phyloP scores from a whole-genome alignment of 2,329 filamentous ascomycete species.

The Metarhizium anisopliae region DNA sequence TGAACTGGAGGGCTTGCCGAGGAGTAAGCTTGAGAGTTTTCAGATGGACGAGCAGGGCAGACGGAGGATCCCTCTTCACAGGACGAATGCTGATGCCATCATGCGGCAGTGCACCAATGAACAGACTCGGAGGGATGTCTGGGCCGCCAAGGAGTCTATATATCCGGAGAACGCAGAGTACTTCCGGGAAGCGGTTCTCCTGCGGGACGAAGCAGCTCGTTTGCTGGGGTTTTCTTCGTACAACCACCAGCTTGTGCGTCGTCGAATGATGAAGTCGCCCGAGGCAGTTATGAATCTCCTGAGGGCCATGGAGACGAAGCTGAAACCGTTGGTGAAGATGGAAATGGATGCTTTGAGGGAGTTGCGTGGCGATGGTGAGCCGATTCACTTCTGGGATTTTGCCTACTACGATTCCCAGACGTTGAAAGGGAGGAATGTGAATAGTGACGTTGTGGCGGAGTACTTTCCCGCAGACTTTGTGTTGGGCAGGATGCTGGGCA shows the following conservation, averaged over 20 bases:
- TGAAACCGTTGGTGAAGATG: neutral
- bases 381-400: no score
- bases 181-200: conserved; percentile 4
- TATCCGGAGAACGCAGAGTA: conserved; percentile 1
- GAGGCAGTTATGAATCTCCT: conserved; percentile 1
- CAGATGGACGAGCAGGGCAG: neutral
- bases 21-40: neutral
- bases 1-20: neutral
- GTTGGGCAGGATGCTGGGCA: conserved; percentile 1
- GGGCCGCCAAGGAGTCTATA: neutral
- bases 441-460: conserved; percentile 3
- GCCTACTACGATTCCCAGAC: neutral
- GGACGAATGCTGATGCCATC: neutral
- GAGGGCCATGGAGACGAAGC: neutral
- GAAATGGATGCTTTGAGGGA: neutral
- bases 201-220: conserved; percentile 7
- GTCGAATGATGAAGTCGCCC: conserved; percentile 3
- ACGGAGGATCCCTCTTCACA: neutral
- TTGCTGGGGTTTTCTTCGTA: conserved; percentile 4
- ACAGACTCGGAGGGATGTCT: neutral
- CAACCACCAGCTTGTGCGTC: neutral
- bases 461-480: conserved; percentile 2
- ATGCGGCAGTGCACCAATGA: neutral
- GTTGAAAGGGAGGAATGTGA: neutral
- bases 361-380: neutral